Base-by-base conservation (phyloP, 169 alveolate species). In the Babesia ovis region DNA sequence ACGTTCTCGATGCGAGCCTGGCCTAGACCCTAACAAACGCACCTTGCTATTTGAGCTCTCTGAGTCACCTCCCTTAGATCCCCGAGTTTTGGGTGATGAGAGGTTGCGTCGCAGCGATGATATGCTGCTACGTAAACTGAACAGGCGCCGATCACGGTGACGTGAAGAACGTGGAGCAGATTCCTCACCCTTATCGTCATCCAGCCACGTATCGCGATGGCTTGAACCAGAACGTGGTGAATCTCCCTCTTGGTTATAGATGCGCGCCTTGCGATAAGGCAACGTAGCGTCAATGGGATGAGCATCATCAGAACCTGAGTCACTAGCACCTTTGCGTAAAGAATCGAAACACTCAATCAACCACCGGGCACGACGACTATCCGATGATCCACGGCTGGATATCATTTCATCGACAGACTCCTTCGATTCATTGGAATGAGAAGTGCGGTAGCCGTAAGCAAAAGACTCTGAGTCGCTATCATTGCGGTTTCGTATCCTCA, bases 141-240 rank as follows among this genome's bases (percentile, higher is more conserved):
- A 79, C 48, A 68, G 61, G 42, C 77, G 68, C 0, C 86, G 56
- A 12, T 79, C 86, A 8, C 68, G 43, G 29, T n/a, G 34, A 8
- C 73, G 68, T 39, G 71, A 27, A 4, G 35, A 18, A 48, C 68
- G 34, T 14, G 64, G 20, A 14, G 56, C 9, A 12, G 31, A 20
- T 4, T 48, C 56, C 14, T 48, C 56, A 48, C 20, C 56, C 5
- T 48, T 12, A 20, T 48, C 56, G 14, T 48, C 56, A 48, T 48
- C 56, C 5, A 20, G 14, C 27, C 27, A 20, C 5, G 27, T 20
- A 12, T 48, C 56, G 5, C 56, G 56, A 48, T 6, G 5, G 12
- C 20, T 20, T 18, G 32, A 18, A 9, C n/a, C 14, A 12, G 32
- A 18, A 48, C 56, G 32, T 5, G 20, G 56, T 6, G 32, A 12